Percentiles rank a stretch among this genome's conserved stretches.
These are phyloP conservation scores for Fusarium sacchari DNA, from an alignment of 2,329 filamentous ascomycete genomes.

Conservation along the genomic window DNA sequence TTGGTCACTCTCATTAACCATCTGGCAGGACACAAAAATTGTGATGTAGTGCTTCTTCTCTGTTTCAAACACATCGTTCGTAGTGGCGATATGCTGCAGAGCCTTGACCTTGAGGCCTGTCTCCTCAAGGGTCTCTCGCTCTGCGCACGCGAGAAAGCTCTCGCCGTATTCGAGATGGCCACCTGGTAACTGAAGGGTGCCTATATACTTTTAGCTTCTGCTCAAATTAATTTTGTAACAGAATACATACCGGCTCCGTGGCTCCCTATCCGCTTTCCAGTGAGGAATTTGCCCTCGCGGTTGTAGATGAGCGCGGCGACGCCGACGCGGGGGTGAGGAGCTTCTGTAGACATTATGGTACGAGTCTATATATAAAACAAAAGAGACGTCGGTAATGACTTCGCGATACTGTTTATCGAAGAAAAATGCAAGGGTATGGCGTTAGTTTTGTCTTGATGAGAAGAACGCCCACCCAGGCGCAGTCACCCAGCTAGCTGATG, in stretches of 20 bases:
- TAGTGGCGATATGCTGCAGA: constrained; percentile 66
- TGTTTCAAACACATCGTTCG: constrained; percentile 71
- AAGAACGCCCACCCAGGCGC: constrained; percentile 8
- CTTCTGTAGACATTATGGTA: constrained; percentile 21
- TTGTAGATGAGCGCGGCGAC: constrained; percentile 59
- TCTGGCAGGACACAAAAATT: constrained; percentile 69
- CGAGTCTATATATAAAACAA: background rate
- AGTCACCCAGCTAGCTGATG: constrained; percentile 8
- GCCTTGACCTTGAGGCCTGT: constrained; percentile 69
- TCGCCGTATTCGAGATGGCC: constrained; percentile 81
- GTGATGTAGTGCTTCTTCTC: constrained; percentile 80
- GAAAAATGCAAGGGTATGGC: background rate
- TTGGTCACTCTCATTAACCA: constrained; percentile 57
- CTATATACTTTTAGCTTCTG: constrained; percentile 47
- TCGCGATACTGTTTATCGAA: background rate
- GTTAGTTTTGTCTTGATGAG: constrained; percentile 2
- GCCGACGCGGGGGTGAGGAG: constrained; percentile 55
- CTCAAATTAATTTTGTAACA: background rate
- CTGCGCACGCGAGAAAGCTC: constrained; percentile 68
- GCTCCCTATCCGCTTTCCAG: constrained; percentile 59
- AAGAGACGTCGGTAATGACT: too few species aligned
- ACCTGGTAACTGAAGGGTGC: constrained; percentile 74
- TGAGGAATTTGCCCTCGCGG: constrained; percentile 55
- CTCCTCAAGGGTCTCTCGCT: constrained; percentile 76
- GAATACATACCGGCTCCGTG: constrained; percentile 57